Conservation (phyloP, 805 yeast genomes). For the Lipomyces mesembrius region DNA sequence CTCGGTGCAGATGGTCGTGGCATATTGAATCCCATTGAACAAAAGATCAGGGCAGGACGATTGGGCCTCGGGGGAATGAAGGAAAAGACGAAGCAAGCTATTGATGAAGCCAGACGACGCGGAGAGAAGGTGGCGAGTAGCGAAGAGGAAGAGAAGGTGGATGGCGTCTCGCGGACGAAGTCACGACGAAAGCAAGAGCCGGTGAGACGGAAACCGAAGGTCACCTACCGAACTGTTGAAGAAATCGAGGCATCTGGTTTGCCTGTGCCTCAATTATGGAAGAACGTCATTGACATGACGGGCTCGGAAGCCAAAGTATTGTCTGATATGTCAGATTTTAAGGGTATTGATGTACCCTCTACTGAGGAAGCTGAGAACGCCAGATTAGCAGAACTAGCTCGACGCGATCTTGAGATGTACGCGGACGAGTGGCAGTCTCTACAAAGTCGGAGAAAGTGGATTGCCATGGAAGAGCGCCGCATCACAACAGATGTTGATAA, state of each 20-base stretch:
- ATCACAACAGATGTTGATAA: conserved; percentile 24
- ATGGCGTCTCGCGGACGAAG: conserved; percentile 36
- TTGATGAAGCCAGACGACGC: conserved; percentile 36
- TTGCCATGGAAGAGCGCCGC: conserved; percentile 21
- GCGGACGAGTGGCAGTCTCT: conserved; percentile 37
- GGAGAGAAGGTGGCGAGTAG: conserved; percentile 31
- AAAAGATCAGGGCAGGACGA: conserved; percentile 65
- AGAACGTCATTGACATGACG: conserved; percentile 41
- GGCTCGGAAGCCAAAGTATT: conserved; percentile 30
- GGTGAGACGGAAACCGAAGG: conserved; percentile 29
- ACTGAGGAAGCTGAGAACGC: conserved; percentile 18
- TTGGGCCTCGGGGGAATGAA: conserved; percentile 73
- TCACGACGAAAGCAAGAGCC: conserved; percentile 19
- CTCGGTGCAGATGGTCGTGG: conserved; percentile 78
- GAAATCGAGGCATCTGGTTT: conserved; percentile 44
- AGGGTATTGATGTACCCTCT: background rate
- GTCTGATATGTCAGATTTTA: conserved; percentile 28
- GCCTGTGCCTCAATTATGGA: conserved; percentile 41
- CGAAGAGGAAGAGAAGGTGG: conserved; percentile 32
- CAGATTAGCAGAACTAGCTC: conserved; percentile 32
- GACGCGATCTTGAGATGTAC: conserved; percentile 33
- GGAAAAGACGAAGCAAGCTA: conserved; percentile 46
- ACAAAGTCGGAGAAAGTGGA: conserved; percentile 29
- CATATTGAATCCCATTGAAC: conserved; percentile 78
- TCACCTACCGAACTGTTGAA: conserved; percentile 40